phyloP scores from a whole-genome alignment of 2,329 filamentous ascomycete species.

The Tolypocladium ophioglossoides region DNA sequence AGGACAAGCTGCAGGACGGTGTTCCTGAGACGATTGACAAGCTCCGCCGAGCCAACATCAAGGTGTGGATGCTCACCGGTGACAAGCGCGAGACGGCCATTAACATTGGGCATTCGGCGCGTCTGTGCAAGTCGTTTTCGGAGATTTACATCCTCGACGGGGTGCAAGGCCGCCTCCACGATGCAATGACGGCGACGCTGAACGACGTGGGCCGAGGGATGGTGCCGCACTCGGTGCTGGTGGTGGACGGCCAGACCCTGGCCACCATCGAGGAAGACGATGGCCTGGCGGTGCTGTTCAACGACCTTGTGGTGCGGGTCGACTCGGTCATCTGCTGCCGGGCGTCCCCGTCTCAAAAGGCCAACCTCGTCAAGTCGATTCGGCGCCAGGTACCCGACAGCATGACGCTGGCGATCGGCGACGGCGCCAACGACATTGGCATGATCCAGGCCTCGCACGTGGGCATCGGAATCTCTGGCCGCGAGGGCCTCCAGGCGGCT shows the following conservation, averaged over 20 bases:
- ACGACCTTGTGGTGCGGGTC: slow-evolving; percentile 66
- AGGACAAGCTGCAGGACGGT: slow-evolving; percentile 77
- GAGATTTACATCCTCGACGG: slow-evolving; percentile 66
- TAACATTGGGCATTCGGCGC: slow-evolving; percentile 70
- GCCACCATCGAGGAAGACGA: slow-evolving; percentile 53
- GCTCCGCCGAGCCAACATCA: slow-evolving; percentile 72
- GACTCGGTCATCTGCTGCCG: slow-evolving; percentile 92
- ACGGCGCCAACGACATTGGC: slow-evolving; percentile 88
- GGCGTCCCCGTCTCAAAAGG: slow-evolving; percentile 82
- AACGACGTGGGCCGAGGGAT: slow-evolving; percentile 56
- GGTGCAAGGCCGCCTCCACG: slow-evolving; percentile 43
- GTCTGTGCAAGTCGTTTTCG: slow-evolving; percentile 62
- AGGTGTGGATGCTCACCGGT: slow-evolving; percentile 87
- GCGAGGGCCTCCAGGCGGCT: slow-evolving; percentile 83
- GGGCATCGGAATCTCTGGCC: slow-evolving; percentile 83
- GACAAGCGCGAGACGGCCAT: slow-evolving; percentile 83
- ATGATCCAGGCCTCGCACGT: slow-evolving; percentile 88
- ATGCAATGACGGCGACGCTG: slow-evolving; percentile 55
- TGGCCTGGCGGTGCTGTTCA: slow-evolving; percentile 51
- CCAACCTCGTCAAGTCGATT: slow-evolving; percentile 67
- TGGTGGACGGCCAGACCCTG: slow-evolving; percentile 72
- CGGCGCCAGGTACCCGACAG: slow-evolving; percentile 17
- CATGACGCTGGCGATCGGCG: slow-evolving; percentile 84
- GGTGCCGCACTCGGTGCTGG: slow-evolving; percentile 56
- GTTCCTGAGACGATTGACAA: slow-evolving; percentile 82